phyloP scores from a whole-genome alignment of 805 yeast species.

The Cyberlindnera sargentensis region DNA sequence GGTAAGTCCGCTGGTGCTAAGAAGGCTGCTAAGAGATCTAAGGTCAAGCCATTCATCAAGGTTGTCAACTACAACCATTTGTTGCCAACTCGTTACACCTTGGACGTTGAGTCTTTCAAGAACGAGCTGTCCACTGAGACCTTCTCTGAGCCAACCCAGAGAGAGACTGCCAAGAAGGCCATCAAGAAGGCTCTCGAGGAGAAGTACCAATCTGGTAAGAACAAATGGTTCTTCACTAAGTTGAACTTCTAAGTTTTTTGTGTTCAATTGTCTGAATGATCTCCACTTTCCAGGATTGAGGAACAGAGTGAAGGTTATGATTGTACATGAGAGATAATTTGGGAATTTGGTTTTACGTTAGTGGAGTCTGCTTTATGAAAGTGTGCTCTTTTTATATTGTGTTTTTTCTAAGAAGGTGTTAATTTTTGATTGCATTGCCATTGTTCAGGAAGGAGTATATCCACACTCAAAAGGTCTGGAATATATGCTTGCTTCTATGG shows the following conservation, averaged over 20 bases:
- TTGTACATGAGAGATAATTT: neutral
- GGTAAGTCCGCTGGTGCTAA: conserved; percentile 91
- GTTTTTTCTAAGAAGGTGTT: conserved; percentile 7
- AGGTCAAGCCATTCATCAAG: conserved; percentile 98
- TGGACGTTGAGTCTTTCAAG: conserved; percentile 94
- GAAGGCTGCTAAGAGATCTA: conserved; percentile 94
- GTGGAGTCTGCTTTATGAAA: neutral
- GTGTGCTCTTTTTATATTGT: conserved; percentile 3
- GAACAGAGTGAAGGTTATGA: neutral
- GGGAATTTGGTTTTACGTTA: conserved; percentile 4
- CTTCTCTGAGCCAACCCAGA: conserved; percentile 93
- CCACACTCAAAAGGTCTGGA: too few relatives aligned
- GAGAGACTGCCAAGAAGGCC: conserved; percentile 97
- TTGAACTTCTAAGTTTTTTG: conserved; percentile 59
- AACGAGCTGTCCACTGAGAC: conserved; percentile 85
- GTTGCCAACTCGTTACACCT: conserved; percentile 98
- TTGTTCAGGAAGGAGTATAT: neutral
- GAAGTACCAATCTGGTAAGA: conserved; percentile 98
- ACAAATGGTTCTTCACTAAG: conserved; percentile 99
- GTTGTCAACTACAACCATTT: conserved; percentile 98
- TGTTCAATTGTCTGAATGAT: neutral
- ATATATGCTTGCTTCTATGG: neutral
- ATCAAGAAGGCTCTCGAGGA: conserved; percentile 98
- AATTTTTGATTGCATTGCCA: conserved; percentile 9
- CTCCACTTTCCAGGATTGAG: neutral